Evolutionary conservation across 2,329 filamentous ascomycete species (phyloP), one percentile per base, ranked within the genome.

Genomic region (Pseudofabraea citricarpa): DNA sequence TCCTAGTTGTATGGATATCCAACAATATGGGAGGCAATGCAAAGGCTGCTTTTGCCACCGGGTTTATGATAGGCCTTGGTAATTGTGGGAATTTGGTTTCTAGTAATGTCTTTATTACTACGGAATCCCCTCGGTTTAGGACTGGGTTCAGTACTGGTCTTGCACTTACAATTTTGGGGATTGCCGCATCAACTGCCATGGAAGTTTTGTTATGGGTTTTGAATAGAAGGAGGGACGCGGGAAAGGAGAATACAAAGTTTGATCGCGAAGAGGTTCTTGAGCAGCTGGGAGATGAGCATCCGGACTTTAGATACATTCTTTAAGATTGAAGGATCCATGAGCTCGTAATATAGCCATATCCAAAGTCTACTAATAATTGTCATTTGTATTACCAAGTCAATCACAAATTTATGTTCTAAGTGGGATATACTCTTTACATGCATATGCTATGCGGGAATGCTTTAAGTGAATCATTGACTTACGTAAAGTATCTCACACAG

Each of bases 31-130:
- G 22, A 4, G 40, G 40, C 6, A 21, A 22, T 5, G 31, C 32
- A 3, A 35, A 42, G 16, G 20, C 24, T 19, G 40, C 32, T 22
- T 19, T 42, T 29, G 32, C 22, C 2, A 15, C 16, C 5, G 32
- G 31, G 15, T 23, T 42, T n/a, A 29, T 36, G 16, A 37, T 42
- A n/a, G 32, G 40, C 10, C 29, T 42, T 42, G 32, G 40, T 6
- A 42, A 42, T 23, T 24, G 20, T 16, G 29, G 20, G 7, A 36
- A 29, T 29, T 27, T 42, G 5, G 32, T 42, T 5, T 16, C 31
- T 24, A 22, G 20, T 5, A 42, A 37, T 27, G 32, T 42, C 29
- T 42, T 42, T 20, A 42, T 42, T 6, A 36, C 16, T 5, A 16
- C 15, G 12, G 31, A 42, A 23, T 29, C 40, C 13, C 40, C 40